A percentile compares a stretch with the other conserved stretches of the same genome.
These are phyloP conservation scores for Sphaerulina populicola DNA, from an alignment of 2,329 filamentous ascomycete genomes.

Conservation along the genomic window DNA sequence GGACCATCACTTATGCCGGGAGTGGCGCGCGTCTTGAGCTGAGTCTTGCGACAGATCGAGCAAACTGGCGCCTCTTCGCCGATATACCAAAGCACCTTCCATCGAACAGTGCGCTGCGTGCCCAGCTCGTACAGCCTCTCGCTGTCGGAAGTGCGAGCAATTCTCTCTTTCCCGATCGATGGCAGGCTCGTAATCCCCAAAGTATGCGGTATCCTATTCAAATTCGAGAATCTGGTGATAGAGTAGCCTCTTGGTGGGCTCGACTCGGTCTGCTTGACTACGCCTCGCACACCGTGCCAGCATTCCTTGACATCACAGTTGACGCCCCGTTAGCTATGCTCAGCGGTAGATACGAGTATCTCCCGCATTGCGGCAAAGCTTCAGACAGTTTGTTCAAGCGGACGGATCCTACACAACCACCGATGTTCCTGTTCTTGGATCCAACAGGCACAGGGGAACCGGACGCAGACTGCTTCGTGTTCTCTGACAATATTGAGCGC, in stretches of 20 bases:
- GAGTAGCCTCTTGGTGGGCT: constrained; percentile 33
- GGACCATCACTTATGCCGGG: constrained; percentile 38
- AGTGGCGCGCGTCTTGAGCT: constrained; percentile 35
- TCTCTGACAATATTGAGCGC: constrained; percentile 44
- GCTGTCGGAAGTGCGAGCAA: constrained; percentile 16
- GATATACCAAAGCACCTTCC: constrained; percentile 17
- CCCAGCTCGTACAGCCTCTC: constrained; percentile 23
- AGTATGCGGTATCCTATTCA: constrained; percentile 11
- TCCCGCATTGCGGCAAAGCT: constrained; percentile 52
- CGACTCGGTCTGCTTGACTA: constrained; percentile 34
- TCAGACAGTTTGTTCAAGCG: constrained; percentile 47
- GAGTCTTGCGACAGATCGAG: constrained; percentile 11
- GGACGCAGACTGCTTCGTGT: constrained; percentile 48
- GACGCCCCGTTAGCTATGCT: constrained; percentile 30
- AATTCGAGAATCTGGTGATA: constrained; percentile 21
- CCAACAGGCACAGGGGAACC: constrained; percentile 43
- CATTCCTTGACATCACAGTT: constrained; percentile 36
- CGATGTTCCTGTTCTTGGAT: constrained; percentile 53
- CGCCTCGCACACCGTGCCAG: constrained; percentile 39
- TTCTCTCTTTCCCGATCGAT: constrained; percentile 32
- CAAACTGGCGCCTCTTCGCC: constrained; percentile 30
- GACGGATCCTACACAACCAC: constrained; percentile 12
- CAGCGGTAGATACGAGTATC: constrained; percentile 44
- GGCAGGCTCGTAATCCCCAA: constrained; percentile 40
- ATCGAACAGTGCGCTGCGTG: constrained; percentile 20